A percentile compares a stretch with the other conserved stretches of the same genome.
Evolutionary conservation across 805 yeast species (phyloP).

Genomic region (Yarrowia bubula): DNA sequence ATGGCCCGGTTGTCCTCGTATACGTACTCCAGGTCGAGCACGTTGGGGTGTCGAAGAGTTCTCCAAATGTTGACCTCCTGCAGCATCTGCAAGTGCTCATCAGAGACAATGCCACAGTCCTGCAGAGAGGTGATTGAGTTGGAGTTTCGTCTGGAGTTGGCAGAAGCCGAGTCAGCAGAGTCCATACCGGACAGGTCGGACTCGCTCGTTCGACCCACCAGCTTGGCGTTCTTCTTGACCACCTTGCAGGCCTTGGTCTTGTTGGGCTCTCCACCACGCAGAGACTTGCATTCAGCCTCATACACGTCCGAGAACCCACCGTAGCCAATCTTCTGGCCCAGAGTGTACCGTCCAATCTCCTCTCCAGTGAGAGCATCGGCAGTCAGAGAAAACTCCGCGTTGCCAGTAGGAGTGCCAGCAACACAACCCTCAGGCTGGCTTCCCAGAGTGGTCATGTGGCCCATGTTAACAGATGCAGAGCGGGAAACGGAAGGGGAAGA

Average conservation of each 20-base stretch:
- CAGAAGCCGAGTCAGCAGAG: conserved; percentile 2
- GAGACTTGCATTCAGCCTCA: conserved; percentile 49
- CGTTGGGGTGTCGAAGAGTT: conserved; percentile 58
- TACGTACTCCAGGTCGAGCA: conserved; percentile 61
- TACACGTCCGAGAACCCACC: conserved; percentile 91
- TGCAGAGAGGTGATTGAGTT: conserved; percentile 40
- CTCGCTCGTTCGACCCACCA: conserved; percentile 1
- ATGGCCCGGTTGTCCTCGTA: conserved; percentile 59
- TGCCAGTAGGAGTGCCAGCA: conserved; percentile 3
- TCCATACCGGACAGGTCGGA: conserved; percentile 3
- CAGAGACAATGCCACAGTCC: conserved; percentile 33
- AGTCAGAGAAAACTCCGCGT: conserved; percentile 23
- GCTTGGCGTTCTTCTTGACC: conserved; percentile 38
- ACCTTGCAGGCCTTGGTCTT: conserved; percentile 57
- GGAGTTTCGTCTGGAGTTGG: conserved; percentile 25
- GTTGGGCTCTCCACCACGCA: conserved; percentile 34
- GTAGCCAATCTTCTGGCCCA: conserved; percentile 76
- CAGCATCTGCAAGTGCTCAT: conserved; percentile 49
- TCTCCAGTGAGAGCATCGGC: conserved; percentile 63
- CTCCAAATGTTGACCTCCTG: conserved; percentile 79
- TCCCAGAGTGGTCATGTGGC: conserved; percentile 3
- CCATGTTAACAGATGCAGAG: conserved; percentile 10
- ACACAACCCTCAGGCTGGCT: conserved; percentile 3
- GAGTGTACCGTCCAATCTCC: conserved; percentile 53
- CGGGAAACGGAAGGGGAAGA: conserved; percentile 26